Percentiles rank a stretch among this genome's conserved stretches.
phyloP scores from a whole-genome alignment of 1,284 basidiomycete genomes.

The Malassezia cuniculi region DNA sequence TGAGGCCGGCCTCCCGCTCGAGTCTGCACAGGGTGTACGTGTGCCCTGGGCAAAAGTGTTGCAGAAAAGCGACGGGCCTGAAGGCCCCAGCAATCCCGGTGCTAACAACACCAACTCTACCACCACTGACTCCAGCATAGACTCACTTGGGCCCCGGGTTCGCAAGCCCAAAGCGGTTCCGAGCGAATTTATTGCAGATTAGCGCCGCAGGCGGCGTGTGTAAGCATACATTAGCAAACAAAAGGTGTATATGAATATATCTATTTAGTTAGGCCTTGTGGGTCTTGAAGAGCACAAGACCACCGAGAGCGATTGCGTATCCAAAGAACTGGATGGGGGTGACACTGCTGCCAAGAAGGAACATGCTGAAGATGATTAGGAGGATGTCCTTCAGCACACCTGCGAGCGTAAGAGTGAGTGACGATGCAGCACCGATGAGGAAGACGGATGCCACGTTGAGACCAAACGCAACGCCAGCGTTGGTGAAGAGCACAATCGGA shows the following conservation, averaged over 20 bases:
- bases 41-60: too few relatives aligned
- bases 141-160: too few relatives aligned
- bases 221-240: too few relatives aligned
- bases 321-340: constrained; percentile 76
- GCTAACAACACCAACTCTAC: too few relatives aligned
- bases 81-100: too few relatives aligned
- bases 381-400: constrained; percentile 91
- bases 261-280: constrained; percentile 51
- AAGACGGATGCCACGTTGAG: constrained; percentile 90
- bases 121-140: too few relatives aligned
- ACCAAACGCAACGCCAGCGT: constrained; percentile 76
- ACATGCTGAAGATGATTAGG: constrained; percentile 74
- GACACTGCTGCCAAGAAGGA: constrained; percentile 66
- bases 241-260: background rate
- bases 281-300: constrained; percentile 67
- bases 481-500: constrained; percentile 64
- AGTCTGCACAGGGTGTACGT: too few relatives aligned
- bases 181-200: too few relatives aligned
- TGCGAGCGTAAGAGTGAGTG: constrained; percentile 78
- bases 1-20: too few relatives aligned
- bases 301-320: constrained; percentile 69
- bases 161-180: too few relatives aligned
- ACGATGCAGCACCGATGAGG: constrained; percentile 73
- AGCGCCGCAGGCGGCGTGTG: too few relatives aligned
- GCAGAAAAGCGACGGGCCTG: too few relatives aligned